Evolutionary conservation across 352 stramenopile species (phyloP).

Genomic region (Phytophthora foliorum): DNA sequence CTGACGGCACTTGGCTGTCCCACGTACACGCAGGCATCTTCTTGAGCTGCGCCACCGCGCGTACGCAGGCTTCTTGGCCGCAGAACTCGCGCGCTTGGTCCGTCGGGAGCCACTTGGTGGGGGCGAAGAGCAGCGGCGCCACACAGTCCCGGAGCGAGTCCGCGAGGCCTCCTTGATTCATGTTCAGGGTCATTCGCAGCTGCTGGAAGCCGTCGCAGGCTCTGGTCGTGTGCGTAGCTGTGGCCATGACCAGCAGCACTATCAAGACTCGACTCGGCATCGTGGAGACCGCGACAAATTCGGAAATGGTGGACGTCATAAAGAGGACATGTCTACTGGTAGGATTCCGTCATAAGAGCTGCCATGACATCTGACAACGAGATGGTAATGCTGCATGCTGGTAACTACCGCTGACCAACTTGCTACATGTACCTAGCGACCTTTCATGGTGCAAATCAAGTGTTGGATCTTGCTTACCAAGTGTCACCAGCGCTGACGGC

Average conservation of each 20-base stretch:
- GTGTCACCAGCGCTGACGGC: neutral
- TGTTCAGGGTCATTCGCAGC: slow-evolving; percentile 32
- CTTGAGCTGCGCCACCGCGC: slow-evolving; percentile 39
- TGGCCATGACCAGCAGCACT: slow-evolving; percentile 10
- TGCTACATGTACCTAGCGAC: neutral
- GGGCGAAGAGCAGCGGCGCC: slow-evolving; percentile 47
- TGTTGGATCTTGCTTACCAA: neutral
- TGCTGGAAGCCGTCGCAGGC: slow-evolving; percentile 37
- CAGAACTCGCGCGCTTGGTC: slow-evolving; percentile 55
- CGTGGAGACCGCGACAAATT: slow-evolving; percentile 15
- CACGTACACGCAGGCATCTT: slow-evolving; percentile 53
- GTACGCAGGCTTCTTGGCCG: slow-evolving; percentile 39
- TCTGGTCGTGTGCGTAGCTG: neutral
- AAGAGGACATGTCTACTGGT: neutral
- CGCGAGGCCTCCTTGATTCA: slow-evolving; percentile 21
- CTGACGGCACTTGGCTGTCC: slow-evolving; percentile 35
- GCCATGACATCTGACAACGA: neutral
- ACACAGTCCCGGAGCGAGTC: slow-evolving; percentile 32
- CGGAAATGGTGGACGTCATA: slow-evolving; percentile 21
- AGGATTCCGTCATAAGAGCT: neutral
- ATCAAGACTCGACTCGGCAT: slow-evolving; percentile 21
- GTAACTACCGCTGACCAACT: too few relatives aligned
- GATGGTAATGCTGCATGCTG: neutral
- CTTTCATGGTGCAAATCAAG: slow-evolving; percentile 4
- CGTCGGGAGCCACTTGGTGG: slow-evolving; percentile 41